phyloP scores from a whole-genome alignment of 345 rosid genomes.

The Citrus maxima region DNA sequence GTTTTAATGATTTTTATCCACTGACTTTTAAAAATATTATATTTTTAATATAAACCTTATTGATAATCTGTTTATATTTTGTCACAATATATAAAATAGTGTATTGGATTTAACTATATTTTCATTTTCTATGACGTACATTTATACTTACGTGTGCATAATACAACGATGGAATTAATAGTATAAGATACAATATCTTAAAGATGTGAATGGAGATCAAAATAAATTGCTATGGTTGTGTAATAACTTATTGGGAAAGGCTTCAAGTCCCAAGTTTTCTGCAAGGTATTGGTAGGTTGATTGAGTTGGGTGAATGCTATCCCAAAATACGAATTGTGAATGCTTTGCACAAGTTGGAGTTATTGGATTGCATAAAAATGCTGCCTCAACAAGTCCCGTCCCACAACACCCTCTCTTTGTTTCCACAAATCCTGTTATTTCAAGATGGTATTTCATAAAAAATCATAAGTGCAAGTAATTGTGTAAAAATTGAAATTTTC shows the following conservation, averaged over 20 bases:
- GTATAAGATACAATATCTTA: not conserved
- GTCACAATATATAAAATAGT: no score
- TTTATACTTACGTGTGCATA: no score
- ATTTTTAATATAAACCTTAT: no score
- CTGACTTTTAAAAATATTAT: no score
- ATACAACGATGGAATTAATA: not conserved
- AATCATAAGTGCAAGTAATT: no score
- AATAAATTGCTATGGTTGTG: not conserved
- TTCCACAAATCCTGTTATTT: conserved; percentile 41
- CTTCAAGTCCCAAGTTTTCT: conserved; percentile 6
- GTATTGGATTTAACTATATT: no score
- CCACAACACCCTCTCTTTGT: conserved; percentile 54
- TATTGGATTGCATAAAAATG: conserved; percentile 28
- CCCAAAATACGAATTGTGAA: conserved; percentile 43
- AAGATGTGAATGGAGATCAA: not conserved
- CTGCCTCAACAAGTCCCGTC: conserved; percentile 32
- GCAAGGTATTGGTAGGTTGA: conserved; percentile 25
- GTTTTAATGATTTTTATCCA: no score
- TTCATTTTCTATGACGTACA: no score
- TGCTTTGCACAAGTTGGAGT: conserved; percentile 29
- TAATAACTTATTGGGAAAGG: conserved; percentile 13
- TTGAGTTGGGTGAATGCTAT: conserved; percentile 45
- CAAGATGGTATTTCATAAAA: no score
- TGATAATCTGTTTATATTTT: no score
- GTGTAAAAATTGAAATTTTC: no score